Conservation (phyloP, 179 eudicot genomes). For the Kewa caespitosa region DNA sequence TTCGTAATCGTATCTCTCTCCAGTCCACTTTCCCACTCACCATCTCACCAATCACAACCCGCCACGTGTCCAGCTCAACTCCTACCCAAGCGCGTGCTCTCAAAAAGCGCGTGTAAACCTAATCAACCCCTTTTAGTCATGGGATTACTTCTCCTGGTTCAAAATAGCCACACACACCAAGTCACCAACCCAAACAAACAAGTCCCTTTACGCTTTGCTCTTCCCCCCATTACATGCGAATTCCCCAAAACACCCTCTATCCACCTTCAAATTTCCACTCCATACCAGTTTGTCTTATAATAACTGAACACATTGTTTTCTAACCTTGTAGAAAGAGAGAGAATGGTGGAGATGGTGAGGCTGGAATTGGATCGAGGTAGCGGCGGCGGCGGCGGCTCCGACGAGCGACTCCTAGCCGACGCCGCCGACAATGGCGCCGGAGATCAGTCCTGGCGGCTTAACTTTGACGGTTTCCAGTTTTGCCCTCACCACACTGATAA, state of each 20-base stretch:
- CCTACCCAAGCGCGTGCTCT: background rate
- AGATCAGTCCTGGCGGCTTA: slow-evolving; percentile 64
- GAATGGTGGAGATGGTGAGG: slow-evolving; percentile 47
- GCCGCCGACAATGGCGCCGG: slow-evolving; percentile 17
- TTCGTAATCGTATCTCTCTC: too few species aligned
- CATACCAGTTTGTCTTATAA: background rate
- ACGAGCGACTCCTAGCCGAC: slow-evolving; percentile 43
- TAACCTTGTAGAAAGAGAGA: background rate
- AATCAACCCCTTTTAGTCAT: background rate
- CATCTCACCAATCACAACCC: background rate
- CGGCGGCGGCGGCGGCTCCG: slow-evolving; percentile 35
- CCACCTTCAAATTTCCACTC: background rate
- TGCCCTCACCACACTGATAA: slow-evolving; percentile 55
- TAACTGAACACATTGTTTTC: background rate
- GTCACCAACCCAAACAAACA: slow-evolving; percentile 1
- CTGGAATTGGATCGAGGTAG: slow-evolving; percentile 30
- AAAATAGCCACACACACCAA: slow-evolving; percentile 16
- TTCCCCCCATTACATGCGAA: background rate
- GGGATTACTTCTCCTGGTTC: background rate
- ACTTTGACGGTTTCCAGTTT: slow-evolving; percentile 55
- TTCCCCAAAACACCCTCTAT: slow-evolving; percentile 14
- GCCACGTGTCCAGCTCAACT: background rate
- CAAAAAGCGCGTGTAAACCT: background rate
- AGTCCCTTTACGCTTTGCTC: background rate
- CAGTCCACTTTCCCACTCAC: too few species aligned